phyloP scores from a whole-genome alignment of 2,329 filamentous ascomycete genomes.

The Botrytis byssoidea region DNA sequence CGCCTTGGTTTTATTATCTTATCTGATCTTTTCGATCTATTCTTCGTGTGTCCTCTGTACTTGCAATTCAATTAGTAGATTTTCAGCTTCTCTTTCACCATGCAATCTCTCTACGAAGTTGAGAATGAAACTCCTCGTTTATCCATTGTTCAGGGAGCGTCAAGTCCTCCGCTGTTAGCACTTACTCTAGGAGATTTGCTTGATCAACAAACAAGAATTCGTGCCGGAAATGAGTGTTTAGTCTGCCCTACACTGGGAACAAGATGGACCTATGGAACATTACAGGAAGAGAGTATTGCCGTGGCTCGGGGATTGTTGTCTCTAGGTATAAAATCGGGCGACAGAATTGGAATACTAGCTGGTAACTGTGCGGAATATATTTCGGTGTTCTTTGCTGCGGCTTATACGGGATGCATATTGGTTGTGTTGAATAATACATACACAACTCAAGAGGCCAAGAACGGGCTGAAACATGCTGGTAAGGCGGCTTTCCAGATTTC shows the following conservation, averaged over 20 bases:
- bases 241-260: constrained; percentile 12
- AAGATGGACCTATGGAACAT: constrained; percentile 11
- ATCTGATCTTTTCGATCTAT: constrained; percentile 20
- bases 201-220: constrained; percentile 9
- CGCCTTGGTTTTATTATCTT: constrained; percentile 15
- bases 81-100: background rate
- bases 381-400: constrained; percentile 25
- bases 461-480: constrained; percentile 66
- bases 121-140: constrained; percentile 6
- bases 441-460: constrained; percentile 63
- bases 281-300: constrained; percentile 9
- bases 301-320: constrained; percentile 62
- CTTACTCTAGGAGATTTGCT: constrained; percentile 19
- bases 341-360: constrained; percentile 30
- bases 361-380: constrained; percentile 38
- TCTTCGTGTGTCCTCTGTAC: background rate
- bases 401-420: constrained; percentile 59
- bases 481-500: constrained; percentile 49
- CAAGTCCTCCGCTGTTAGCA: constrained; percentile 10
- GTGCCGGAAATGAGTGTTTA: constrained; percentile 10
- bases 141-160: constrained; percentile 15
- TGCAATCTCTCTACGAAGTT: constrained; percentile 17
- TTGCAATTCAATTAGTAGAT: background rate
- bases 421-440: constrained; percentile 84
- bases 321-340: constrained; percentile 25